Evolutionary conservation across 805 yeast species (phyloP), one percentile per base, ranked within the genome.

Genomic region (Kodamaea leandrae): DNA sequence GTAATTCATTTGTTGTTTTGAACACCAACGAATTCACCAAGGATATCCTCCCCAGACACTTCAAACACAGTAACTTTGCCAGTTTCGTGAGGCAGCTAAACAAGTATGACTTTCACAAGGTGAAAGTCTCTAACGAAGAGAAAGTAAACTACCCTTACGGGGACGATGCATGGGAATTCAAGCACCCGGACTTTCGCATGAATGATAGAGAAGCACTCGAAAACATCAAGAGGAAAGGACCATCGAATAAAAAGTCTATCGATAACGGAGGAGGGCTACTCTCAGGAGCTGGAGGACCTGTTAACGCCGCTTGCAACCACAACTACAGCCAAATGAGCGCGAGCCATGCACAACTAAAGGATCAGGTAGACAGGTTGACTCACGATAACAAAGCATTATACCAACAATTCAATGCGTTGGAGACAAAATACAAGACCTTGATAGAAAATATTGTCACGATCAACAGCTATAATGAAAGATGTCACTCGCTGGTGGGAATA

Each of bases 81-180:
- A 80, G 90, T 52, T 91, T 91, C 67, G 98, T 91, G 15, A 77
- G 99, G 34, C 99, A 93, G 60, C 72, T 93, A 54, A 93, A 93
- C 72, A 93, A 93, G 64, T 93, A 93, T 58, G 99, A 91, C 63
- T 93, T 93, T 70, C 99, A 93, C 71, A 93, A 93, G 66, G 95
- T 93, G 33, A 86, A 91, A 58, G 72, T 79, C 34, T 69, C 85
- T 29, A 77, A 72, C 43, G 89, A 81, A 50, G 85, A 78, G 46
- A 76, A 74, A 52, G 58, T 55, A 45, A 54, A 47, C 37, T 64
- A 71, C 45, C 78, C 79, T 44, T 80, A 81, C 53, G 86, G 89
- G 28, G 88, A 82, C 42, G 79, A 83, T 60, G 81, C 90, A 15
- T 91, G 98, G 97, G 97, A 91, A 60, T 91, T 93, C 68, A 80